Base-by-base conservation (phyloP, 2,329 filamentous ascomycete genomes). In the Aspergillus sp. region DNA sequence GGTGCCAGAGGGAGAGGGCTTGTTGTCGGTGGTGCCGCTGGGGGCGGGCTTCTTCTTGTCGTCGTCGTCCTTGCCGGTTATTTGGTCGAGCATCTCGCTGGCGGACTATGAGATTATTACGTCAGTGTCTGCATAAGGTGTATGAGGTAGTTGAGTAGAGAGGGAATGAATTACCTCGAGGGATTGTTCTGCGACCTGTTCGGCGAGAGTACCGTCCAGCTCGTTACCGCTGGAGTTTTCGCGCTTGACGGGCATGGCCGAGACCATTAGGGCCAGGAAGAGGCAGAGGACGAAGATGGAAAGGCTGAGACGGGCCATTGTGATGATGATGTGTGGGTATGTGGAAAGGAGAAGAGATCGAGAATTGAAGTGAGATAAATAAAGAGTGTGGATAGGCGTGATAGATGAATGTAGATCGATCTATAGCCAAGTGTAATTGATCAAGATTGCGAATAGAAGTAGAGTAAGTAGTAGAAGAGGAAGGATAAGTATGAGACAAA, bases 281-380 rank as follows among this genome's bases (percentile, higher is more conserved):
- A 75, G 61, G 53, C 72, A 65, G 47, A 70, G 56, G 17, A 72
- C 67, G 28, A 75, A 59, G 54, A 73, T 61, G 25, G 70, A 72
- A 21, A 74, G 43, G 45, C 50, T 74, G 65, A 73, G 65, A 41
- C 72, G 74, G 47, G 70, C 65, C 74, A 76, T 76, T 62, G 30
- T 70, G 36, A 25, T 17, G 38, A 25, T 64, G 41, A 23, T 64
- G 36, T 52, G 19, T 30, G 49, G 47, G 25, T 15, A 6, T 32
- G 47, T 10, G 8, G n/a, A 21, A 49, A 13, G 51, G 62, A 38
- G 38, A 61, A 62, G 60, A 60, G 56, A 60, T 36, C 12, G 12
- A 53, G 54, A 64, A 56, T 28, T 30, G 8, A n/a, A 25, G 58
- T 36, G 28, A 30, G 61, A 45, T 55, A 12, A 12, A 32, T 30